These are phyloP conservation scores for Corylus avellana DNA, from an alignment of 306 rosid species.

Conservation along the genomic window DNA sequence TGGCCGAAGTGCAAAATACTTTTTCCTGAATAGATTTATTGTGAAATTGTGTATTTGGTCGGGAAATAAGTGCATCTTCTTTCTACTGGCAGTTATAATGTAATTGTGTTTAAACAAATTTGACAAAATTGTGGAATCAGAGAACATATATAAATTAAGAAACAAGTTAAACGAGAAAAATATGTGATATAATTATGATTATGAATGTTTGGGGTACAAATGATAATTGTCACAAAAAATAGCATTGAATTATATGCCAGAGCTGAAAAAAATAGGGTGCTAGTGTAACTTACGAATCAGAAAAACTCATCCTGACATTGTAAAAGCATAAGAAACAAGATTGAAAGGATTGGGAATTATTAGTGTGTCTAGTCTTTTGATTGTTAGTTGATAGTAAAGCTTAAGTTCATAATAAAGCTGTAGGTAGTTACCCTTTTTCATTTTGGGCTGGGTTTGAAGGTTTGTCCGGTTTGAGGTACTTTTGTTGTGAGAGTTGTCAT, in stretches of 20 bases:
- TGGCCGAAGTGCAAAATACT: neutral
- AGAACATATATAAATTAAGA: neutral
- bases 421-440: neutral
- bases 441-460: neutral
- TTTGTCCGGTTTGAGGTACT: neutral
- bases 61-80: neutral
- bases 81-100: neutral
- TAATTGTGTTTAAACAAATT: neutral
- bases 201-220: no score
- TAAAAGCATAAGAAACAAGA: neutral
- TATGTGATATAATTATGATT: neutral
- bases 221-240: no score
- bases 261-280: neutral
- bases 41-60: neutral
- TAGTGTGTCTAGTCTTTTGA: neutral
- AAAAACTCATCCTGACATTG: neutral
- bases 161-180: neutral
- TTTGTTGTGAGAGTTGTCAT: neutral
- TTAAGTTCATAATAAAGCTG: neutral
- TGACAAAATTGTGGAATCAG: neutral
- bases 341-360: neutral
- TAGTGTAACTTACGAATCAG: neutral
- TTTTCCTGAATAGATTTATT: neutral
- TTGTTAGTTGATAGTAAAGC: neutral
- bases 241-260: neutral